Evolutionary conservation across 2,329 filamentous ascomycete genomes (phyloP).

Genomic region (Cytospora leucostoma): DNA sequence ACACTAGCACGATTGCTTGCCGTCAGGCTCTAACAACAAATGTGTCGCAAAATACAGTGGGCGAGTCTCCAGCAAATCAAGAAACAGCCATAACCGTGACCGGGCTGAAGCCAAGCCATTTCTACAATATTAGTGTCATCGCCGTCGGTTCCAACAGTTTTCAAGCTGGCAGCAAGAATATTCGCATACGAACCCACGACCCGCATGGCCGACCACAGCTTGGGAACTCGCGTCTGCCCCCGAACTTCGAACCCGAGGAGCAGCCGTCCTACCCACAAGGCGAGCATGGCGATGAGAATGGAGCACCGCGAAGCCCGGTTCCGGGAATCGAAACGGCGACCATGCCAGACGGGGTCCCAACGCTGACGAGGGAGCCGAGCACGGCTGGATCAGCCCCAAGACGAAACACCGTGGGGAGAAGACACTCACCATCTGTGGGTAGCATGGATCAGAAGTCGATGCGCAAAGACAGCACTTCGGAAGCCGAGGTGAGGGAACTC

Average conservation of each 20-base stretch:
- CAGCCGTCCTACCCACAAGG: conserved; percentile 42
- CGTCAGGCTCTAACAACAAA: conserved; percentile 20
- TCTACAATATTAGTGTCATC: conserved; percentile 92
- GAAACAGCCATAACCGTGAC: conserved; percentile 91
- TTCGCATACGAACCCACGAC: conserved; percentile 78
- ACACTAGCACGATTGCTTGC: conserved; percentile 26
- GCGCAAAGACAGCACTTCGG: conserved; percentile 50
- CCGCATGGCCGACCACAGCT: conserved; percentile 64
- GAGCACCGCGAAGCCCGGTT: conserved; percentile 50
- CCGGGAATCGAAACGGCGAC: conserved; percentile 63
- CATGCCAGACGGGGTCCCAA: conserved; percentile 60
- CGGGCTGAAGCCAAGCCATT: conserved; percentile 80
- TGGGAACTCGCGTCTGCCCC: conserved; percentile 57
- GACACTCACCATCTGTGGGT: conserved; percentile 71
- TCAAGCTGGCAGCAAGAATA: conserved; percentile 81
- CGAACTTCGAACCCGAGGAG: conserved; percentile 58
- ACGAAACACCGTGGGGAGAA: conserved; percentile 71
- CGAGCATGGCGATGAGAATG: conserved; percentile 53
- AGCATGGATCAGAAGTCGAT: conserved; percentile 53
- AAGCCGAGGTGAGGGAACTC: conserved; percentile 72
- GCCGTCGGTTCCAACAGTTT: conserved; percentile 91
- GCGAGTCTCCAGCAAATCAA: conserved; percentile 73
- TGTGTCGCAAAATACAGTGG: conserved; percentile 55
- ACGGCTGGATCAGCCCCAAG: conserved; percentile 44
- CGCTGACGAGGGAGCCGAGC: conserved; percentile 67